These are phyloP conservation scores for Fraxinus velutina DNA, from an alignment of 305 asterid genomes.

Conservation along the genomic window DNA sequence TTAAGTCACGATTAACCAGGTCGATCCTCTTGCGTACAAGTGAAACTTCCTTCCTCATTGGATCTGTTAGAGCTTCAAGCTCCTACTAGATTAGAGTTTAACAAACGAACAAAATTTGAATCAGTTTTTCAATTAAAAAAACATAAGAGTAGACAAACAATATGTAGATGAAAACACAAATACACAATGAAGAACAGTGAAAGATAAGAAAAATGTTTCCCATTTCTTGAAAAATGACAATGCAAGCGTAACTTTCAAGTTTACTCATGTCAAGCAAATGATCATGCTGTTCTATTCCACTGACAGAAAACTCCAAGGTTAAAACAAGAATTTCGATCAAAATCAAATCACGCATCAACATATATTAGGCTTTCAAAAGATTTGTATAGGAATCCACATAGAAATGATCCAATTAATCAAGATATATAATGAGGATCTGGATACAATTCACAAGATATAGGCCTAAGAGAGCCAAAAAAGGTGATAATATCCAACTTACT, in stretches of 20 bases:
- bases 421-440: not conserved
- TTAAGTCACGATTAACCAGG: constrained; percentile 50
- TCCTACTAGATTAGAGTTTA: constrained; percentile 45
- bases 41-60: constrained; percentile 67
- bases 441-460: not conserved
- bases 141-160: not conserved
- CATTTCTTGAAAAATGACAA: not conserved
- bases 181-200: not conserved
- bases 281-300: not conserved
- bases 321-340: not conserved
- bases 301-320: not conserved
- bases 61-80: constrained; percentile 70
- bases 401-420: not conserved
- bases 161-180: not conserved
- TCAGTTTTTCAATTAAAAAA: not conserved
- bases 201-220: not conserved
- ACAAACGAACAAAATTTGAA: not conserved
- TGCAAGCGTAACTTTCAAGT: not conserved
- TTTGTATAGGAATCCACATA: not conserved
- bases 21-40: constrained; percentile 59
- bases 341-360: not conserved
- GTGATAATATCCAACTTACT: constrained; percentile 31
- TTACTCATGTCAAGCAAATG: not conserved
- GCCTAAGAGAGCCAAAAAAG: not conserved
- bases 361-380: not conserved